phyloP scores from a whole-genome alignment of 257 asterid species.

The Solanum ahanhuiri region DNA sequence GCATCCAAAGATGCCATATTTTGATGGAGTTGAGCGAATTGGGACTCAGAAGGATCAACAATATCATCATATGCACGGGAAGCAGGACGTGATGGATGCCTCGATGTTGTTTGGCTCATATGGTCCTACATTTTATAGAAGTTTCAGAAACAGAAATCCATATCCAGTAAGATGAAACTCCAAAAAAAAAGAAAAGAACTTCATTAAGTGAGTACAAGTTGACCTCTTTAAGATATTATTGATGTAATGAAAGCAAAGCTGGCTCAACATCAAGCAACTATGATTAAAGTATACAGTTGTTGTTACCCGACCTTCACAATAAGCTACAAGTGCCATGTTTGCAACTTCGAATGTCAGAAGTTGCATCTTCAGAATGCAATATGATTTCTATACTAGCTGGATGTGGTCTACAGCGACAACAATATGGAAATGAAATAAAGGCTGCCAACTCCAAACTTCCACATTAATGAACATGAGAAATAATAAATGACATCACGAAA shows the following conservation, averaged over 20 bases:
- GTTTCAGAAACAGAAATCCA: neutral
- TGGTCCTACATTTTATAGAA: slow-evolving; percentile 37
- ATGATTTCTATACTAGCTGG: neutral
- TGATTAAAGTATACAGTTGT: neutral
- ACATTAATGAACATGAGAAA: neutral
- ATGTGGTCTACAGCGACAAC: neutral
- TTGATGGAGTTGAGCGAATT: slow-evolving; percentile 23
- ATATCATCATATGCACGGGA: slow-evolving; percentile 29
- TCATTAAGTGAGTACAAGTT: neutral
- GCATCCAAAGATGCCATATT: slow-evolving; percentile 30
- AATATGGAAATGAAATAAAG: neutral
- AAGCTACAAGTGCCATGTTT: neutral
- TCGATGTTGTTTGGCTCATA: slow-evolving; percentile 19
- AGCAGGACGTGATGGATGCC: slow-evolving; percentile 36
- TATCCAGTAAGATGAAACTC: neutral
- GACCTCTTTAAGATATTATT: neutral
- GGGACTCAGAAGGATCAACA: slow-evolving; percentile 30
- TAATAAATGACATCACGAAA: neutral
- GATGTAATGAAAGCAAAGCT: neutral
- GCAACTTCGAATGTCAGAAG: neutral
- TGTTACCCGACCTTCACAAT: neutral
- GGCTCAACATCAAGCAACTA: neutral
- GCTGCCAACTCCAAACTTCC: neutral
- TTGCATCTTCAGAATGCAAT: neutral
- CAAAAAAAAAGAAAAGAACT: neutral